Base-by-base conservation (phyloP, 495 filamentous ascomycete genomes). In the Aspergillus ellipticus region DNA sequence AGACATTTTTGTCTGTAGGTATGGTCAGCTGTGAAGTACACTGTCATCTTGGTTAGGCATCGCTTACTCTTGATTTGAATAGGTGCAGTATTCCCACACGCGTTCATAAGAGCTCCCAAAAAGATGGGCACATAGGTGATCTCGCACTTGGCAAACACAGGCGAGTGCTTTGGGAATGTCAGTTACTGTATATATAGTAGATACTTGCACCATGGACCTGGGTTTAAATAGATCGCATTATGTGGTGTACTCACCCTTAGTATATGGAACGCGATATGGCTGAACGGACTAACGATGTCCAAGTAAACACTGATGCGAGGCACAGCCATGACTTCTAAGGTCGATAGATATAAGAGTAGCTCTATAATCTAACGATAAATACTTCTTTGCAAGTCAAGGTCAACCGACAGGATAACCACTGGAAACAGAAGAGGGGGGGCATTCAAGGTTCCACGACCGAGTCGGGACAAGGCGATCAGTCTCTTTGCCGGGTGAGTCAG, bases 231-330 rank as follows among this genome's bases (percentile, higher is more conserved):
- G 28, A 17, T 15, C 29, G 28, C 0, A 31, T n/a, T n/a, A n/a
- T n/a, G n/a, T 39, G 42, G 20, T 33, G 19, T 17, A 70, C 80
- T 53, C 67, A 85, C 86, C 53, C 72, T 72, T 42, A 85, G 61
- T 4, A 88, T 70, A 62, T 87, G 77, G 61, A 84, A 91, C 2
- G 83, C 87, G 58, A 83, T 73, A 53, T 89, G 89, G 0, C 80
- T 82, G 63, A 91, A 90, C 6, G 88, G 88, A 63, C 81, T 85
- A 26, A 90, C 80, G 28, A 85, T 78, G 67, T 89, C 87, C 31
- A 89, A 56, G 63, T 84, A 89, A 42, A 89, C 74, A 0, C 77
- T 85, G 41, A 90, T 77, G 67, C 85, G 82, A 17, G 84, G 81
- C n/a, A 47, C 58, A 15, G 69, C 62, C 79, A 83, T 82, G 16